Percentiles rank a stretch among this genome's conserved stretches.
Evolutionary conservation across 208 protist genomes (phyloP).

Genomic region (Acanthamoeba triangularis): DNA sequence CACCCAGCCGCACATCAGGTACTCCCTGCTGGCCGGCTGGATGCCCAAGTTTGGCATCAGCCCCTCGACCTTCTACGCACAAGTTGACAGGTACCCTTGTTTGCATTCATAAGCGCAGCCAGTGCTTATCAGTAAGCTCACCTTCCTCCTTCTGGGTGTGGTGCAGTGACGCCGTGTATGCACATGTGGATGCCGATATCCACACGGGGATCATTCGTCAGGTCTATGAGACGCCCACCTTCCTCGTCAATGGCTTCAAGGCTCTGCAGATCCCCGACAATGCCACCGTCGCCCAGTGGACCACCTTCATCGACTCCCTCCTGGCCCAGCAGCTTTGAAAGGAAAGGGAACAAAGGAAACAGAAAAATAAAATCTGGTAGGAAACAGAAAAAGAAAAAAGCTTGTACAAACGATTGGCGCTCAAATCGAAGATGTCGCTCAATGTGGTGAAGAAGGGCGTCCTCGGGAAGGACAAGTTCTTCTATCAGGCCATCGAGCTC

Average conservation of each 20-base stretch:
- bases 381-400: not conserved
- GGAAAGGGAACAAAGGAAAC: not conserved
- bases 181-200: slow-evolving; percentile 18
- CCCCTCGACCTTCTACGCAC: not conserved
- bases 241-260: slow-evolving; percentile 71
- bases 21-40: not conserved
- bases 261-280: not conserved
- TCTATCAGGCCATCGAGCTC: slow-evolving; percentile 42
- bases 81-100: slow-evolving; percentile 19
- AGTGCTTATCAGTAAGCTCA: too few relatives aligned
- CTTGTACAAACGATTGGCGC: too few relatives aligned
- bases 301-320: slow-evolving; percentile 14
- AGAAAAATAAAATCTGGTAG: not conserved
- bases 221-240: slow-evolving; percentile 60
- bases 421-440: not conserved
- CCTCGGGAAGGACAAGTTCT: slow-evolving; percentile 46
- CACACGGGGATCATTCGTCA: slow-evolving; percentile 55
- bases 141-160: not conserved
- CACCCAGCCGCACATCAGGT: too few relatives aligned
- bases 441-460: slow-evolving; percentile 54
- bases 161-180: slow-evolving; percentile 17
- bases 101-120: too few relatives aligned
- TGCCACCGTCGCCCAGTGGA: slow-evolving; percentile 8
- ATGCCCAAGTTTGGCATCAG: slow-evolving; percentile 59
- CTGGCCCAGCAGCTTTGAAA: not conserved